Base-by-base conservation (phyloP, 352 stramenopile species). In the Phytophthora melonis region DNA sequence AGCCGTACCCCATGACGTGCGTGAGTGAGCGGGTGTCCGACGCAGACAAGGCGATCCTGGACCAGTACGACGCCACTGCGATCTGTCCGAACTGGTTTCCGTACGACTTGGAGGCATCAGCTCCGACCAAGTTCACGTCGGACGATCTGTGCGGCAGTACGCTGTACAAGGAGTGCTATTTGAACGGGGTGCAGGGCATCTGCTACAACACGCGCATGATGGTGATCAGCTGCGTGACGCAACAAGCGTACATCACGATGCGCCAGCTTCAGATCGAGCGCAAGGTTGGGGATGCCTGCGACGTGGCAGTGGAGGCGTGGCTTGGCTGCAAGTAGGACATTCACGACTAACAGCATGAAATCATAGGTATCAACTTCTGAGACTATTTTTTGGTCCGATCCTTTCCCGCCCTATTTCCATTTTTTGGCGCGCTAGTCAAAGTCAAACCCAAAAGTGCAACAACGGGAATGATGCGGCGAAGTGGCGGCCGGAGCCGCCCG, bases 121-220 rank as follows among this genome's bases (percentile, higher is more conserved):
- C 66, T 1, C 70, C 78, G 3, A 80, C 67, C 2, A 36, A 68
- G 4, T 65, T 72, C 8, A 76, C 65, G 5, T 77, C 72, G 0
- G 78, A 87, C 19, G 58, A 53, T 0, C 45, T 78, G 4, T 88
- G 78, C 62, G 68, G 68, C 7, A 70, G 76, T n/a, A 55, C 66
- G 23, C 66, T 82, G 47, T 83, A 74, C 64, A 79, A 77, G 58
- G 41, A 78, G 45, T 84, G 81, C 60, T 53, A 21, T 1, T 5
- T 80, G 9, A 66, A 68, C 34, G 68, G 64, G 18, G 36, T 60
- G 2, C 60, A 75, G 18, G 81, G 79, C 5, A 82, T 88, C 49
- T 86, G 79, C 62, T 83, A 77, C 43, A 88, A 83, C 63, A 75
- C 68, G 21, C 79, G 77, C 18, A 81, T 88, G 79, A 74, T 76